A percentile compares a stretch with the other conserved stretches of the same genome.
phyloP scores from a whole-genome alignment of 1,284 basidiomycete species.

The Sphaerobolus stellatus region DNA sequence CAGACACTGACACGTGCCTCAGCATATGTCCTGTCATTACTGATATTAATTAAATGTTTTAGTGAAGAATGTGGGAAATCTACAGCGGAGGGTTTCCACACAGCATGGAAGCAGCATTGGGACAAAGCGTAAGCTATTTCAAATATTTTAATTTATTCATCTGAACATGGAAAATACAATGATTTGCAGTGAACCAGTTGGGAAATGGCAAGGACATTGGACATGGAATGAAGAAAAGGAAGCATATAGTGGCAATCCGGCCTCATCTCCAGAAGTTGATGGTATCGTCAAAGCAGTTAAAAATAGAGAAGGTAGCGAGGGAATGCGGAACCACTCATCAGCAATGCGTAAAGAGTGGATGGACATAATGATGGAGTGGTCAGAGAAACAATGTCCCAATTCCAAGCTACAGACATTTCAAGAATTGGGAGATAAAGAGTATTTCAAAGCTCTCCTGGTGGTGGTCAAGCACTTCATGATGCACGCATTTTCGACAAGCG shows the following conservation, averaged over 20 bases:
- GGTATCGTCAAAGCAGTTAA: constrained; percentile 24
- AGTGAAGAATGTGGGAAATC: constrained; percentile 14
- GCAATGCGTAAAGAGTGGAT: constrained; percentile 32
- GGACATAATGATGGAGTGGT: constrained; percentile 27
- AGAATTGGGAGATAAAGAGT: neutral
- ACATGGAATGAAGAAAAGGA: constrained; percentile 20
- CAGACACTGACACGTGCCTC: constrained; percentile 27
- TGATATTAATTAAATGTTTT: constrained; percentile 28
- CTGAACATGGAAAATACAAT: neutral
- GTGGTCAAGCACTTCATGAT: neutral
- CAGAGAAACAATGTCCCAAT: constrained; percentile 19
- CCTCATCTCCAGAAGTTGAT: constrained; percentile 19
- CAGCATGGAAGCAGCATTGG: constrained; percentile 28
- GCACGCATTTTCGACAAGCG: neutral
- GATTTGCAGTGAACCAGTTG: constrained; percentile 18
- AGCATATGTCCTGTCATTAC: constrained; percentile 23
- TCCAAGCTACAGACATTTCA: neutral
- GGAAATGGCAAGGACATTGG: constrained; percentile 25
- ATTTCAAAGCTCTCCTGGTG: constrained; percentile 7
- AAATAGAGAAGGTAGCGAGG: constrained; percentile 19
- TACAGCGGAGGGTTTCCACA: constrained; percentile 24
- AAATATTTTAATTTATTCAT: neutral
- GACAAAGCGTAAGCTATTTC: constrained; percentile 27
- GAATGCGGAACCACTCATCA: constrained; percentile 28
- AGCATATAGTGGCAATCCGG: constrained; percentile 26